Conservation (phyloP, 139 green algal genomes). For the Limnomonas spitsbergensis region DNA sequence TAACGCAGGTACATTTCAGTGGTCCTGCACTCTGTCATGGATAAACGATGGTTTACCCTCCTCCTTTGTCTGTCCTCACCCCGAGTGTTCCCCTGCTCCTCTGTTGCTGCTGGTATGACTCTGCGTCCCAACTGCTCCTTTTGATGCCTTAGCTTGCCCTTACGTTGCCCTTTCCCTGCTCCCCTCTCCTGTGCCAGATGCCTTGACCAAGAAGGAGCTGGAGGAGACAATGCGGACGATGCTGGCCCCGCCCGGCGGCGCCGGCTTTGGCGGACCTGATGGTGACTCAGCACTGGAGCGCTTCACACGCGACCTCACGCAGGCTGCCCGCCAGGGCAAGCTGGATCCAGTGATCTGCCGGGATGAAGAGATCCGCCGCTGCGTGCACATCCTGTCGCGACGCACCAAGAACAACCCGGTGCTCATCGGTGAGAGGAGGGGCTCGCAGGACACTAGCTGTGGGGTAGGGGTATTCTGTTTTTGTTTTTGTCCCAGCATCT, state of each 20-base stretch:
- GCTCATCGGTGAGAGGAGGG: constrained; percentile 29
- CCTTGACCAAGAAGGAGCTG: constrained; percentile 52
- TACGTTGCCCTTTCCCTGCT: too few species aligned
- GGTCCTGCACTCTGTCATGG: too few species aligned
- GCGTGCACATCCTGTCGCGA: constrained; percentile 82
- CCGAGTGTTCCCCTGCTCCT: too few species aligned
- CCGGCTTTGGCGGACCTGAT: constrained; percentile 3
- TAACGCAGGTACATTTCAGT: too few species aligned
- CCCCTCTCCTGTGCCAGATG: background rate
- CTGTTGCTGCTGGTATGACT: too few species aligned
- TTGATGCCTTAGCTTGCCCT: too few species aligned
- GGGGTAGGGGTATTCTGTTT: too few species aligned
- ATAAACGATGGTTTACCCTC: too few species aligned
- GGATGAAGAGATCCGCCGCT: constrained; percentile 75
- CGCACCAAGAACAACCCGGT: constrained; percentile 99
- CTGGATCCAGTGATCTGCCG: constrained; percentile 85
- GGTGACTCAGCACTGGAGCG: constrained; percentile 39
- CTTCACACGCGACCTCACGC: constrained; percentile 50
- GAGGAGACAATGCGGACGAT: constrained; percentile 62
- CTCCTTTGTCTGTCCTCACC: too few species aligned
- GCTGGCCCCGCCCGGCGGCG: constrained; percentile 31
- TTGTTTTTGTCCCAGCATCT: too few species aligned
- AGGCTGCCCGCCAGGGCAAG: constrained; percentile 56
- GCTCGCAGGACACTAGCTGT: too few species aligned
- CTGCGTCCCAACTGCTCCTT: too few species aligned